phyloP scores from a whole-genome alignment of 495 filamentous ascomycete species.

The Podospora australis region DNA sequence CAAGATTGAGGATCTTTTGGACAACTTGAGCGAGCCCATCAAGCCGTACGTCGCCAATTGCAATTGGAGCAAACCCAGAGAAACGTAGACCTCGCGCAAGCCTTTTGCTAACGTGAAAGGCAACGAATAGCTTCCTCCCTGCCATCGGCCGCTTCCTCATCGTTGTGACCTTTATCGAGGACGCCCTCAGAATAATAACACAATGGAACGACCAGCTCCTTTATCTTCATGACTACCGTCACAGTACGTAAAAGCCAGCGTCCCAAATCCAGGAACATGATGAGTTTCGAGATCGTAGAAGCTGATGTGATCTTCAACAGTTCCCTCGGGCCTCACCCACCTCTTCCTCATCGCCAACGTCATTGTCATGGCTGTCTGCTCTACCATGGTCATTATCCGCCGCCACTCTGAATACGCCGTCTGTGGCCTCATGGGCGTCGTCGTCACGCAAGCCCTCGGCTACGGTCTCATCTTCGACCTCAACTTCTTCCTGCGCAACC shows the following conservation, averaged over 20 bases:
- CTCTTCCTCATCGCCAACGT: constrained; percentile 90
- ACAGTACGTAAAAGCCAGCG: constrained; percentile 55
- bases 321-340: constrained; percentile 85
- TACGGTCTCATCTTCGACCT: constrained; percentile 98
- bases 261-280: background rate
- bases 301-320: constrained; percentile 39
- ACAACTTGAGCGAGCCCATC: constrained; percentile 80
- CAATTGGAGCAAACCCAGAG: background rate
- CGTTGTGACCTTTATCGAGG: constrained; percentile 96
- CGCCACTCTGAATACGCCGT: constrained; percentile 91
- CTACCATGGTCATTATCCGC: constrained; percentile 78
- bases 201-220: constrained; percentile 96
- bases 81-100: background rate
- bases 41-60: constrained; percentile 72
- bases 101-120: constrained; percentile 2
- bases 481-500: constrained; percentile 98
- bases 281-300: no score
- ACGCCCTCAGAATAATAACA: constrained; percentile 90
- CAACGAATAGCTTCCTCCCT: constrained; percentile 67
- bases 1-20: constrained; percentile 95
- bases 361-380: constrained; percentile 78
- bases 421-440: constrained; percentile 78
- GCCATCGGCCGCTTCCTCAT: constrained; percentile 96
- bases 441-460: constrained; percentile 91
- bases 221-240: constrained; percentile 87